phyloP scores from a whole-genome alignment of 1,139 yeast species.

The Diutina siamensis region DNA sequence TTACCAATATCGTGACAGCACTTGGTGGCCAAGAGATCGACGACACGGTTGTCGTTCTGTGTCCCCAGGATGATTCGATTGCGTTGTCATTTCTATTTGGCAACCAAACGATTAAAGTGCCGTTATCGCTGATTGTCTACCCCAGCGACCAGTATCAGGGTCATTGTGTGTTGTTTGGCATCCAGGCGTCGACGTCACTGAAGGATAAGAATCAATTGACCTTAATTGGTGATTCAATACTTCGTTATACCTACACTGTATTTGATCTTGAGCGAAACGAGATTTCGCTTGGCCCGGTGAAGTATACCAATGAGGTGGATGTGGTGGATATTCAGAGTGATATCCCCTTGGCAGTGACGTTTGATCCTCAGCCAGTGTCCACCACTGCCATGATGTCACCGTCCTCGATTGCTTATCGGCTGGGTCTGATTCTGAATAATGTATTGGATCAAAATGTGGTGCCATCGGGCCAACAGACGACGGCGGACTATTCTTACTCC shows the following conservation, averaged over 20 bases:
- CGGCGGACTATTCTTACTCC: too few relatives aligned
- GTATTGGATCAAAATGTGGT: too few relatives aligned
- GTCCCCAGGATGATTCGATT: conserved; percentile 16
- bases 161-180: background rate
- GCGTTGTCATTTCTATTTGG: conserved; percentile 14
- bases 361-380: background rate
- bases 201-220: background rate
- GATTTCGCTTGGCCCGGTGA: background rate
- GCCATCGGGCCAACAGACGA: too few relatives aligned
- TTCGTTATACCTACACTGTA: background rate
- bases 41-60: conserved; percentile 9
- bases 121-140: conserved; percentile 9
- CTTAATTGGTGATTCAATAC: background rate
- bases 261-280: background rate
- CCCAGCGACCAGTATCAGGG: background rate
- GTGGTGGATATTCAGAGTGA: background rate
- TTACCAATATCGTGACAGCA: conserved; percentile 13
- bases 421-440: too few relatives aligned
- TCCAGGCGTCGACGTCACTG: background rate
- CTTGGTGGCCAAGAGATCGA: conserved; percentile 21
- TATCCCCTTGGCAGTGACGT: background rate
- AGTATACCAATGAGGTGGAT: background rate
- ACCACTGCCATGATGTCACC: too few relatives aligned
- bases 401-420: too few relatives aligned
- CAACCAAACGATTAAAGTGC: conserved; percentile 7